These are phyloP conservation scores for Colletotrichum sp. DNA, from an alignment of 2,329 filamentous ascomycete species.

Conservation along the genomic window DNA sequence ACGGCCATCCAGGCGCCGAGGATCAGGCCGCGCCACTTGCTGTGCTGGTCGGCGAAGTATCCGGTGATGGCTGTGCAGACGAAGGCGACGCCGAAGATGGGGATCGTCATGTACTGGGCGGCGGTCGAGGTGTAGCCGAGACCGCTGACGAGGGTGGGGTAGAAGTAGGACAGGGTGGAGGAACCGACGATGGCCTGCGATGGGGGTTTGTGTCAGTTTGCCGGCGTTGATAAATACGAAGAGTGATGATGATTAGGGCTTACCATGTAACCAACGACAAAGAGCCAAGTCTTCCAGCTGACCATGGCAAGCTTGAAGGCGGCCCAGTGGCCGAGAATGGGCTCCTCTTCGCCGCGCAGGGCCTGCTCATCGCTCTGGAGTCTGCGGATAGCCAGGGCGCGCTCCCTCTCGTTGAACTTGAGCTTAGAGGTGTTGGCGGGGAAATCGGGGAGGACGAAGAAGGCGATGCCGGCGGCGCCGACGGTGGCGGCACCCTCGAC, in stretches of 20 bases:
- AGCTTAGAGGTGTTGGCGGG: slow-evolving; percentile 59
- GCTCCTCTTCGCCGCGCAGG: slow-evolving; percentile 67
- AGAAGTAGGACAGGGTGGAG: slow-evolving; percentile 36
- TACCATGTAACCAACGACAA: slow-evolving; percentile 46
- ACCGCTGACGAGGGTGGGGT: slow-evolving; percentile 35
- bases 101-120: slow-evolving; percentile 46
- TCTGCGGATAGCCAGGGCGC: slow-evolving; percentile 64
- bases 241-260: not conserved
- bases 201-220: not conserved
- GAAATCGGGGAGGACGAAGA: slow-evolving; percentile 74
- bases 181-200: slow-evolving; percentile 33
- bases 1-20: slow-evolving; percentile 53
- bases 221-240: slow-evolving; percentile 25
- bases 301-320: slow-evolving; percentile 31
- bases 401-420: slow-evolving; percentile 64
- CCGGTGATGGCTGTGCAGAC: slow-evolving; percentile 52
- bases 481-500: slow-evolving; percentile 71
- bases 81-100: slow-evolving; percentile 59
- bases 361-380: slow-evolving; percentile 67
- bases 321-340: slow-evolving; percentile 41
- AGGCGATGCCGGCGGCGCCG: slow-evolving; percentile 64
- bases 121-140: slow-evolving; percentile 33
- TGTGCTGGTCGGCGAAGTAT: slow-evolving; percentile 50
- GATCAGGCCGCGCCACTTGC: slow-evolving; percentile 49
- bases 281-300: slow-evolving; percentile 45